Evolutionary conservation across 2,329 filamentous ascomycete genomes (phyloP).

Genomic region (Colletotrichum abscissum): DNA sequence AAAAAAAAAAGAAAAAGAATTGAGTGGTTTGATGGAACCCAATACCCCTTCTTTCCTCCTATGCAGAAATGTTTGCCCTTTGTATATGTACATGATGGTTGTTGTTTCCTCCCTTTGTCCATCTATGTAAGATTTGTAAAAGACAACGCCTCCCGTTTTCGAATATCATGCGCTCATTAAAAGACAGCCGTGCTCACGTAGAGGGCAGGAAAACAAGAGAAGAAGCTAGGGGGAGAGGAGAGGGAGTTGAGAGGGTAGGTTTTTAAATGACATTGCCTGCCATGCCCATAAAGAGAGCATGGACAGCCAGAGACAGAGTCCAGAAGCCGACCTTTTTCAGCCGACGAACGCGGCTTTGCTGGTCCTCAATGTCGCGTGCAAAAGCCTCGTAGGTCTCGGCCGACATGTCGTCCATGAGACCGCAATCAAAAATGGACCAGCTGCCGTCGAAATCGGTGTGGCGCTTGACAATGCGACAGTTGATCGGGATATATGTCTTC

Average conservation of each 20-base stretch:
- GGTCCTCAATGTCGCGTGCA: slow-evolving; percentile 88
- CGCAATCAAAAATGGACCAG: slow-evolving; percentile 95
- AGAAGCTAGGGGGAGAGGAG: slow-evolving; percentile 11
- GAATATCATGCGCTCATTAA: slow-evolving; percentile 31
- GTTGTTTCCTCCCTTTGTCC: not conserved
- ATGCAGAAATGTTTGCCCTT: not conserved
- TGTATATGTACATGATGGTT: slow-evolving; percentile 24
- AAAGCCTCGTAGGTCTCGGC: slow-evolving; percentile 97
- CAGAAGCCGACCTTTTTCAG: slow-evolving; percentile 97
- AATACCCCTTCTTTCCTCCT: not conserved
- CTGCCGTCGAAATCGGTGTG: slow-evolving; percentile 91
- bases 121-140: slow-evolving; percentile 20
- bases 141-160: slow-evolving; percentile 15
- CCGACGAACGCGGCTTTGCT: slow-evolving; percentile 84
- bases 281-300: slow-evolving; percentile 95
- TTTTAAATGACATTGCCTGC: slow-evolving; percentile 78
- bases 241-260: not conserved
- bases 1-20: not conserved
- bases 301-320: slow-evolving; percentile 91
- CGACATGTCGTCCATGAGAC: slow-evolving; percentile 91
- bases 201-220: not conserved
- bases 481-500: slow-evolving; percentile 94
- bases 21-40: not conserved
- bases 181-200: slow-evolving; percentile 17
- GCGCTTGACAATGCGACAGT: slow-evolving; percentile 92